A percentile compares a stretch with the other conserved stretches of the same genome.
Evolutionary conservation across 192 early-diverging fungal species (phyloP).

Genomic region (Geranomyces variabilis): DNA sequence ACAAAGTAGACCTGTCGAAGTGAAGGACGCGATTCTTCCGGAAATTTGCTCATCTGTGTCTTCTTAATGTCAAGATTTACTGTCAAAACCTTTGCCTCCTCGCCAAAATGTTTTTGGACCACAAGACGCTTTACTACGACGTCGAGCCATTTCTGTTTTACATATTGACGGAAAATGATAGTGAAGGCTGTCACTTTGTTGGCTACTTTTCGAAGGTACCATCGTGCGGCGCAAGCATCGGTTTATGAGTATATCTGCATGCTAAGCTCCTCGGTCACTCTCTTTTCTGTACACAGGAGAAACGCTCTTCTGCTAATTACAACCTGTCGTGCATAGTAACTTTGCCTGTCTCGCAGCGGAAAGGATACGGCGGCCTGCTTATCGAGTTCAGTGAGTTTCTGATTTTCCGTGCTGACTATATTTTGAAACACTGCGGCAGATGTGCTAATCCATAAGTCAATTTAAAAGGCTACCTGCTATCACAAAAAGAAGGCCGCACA

Average conservation of each 20-base stretch:
- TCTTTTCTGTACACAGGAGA: constrained; percentile 68
- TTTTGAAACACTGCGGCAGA: no score
- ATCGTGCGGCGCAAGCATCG: no score
- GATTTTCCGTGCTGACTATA: not conserved
- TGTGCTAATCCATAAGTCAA: no score
- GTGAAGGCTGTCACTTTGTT: constrained; percentile 63
- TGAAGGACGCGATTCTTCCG: not conserved
- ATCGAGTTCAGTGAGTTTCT: constrained; percentile 88
- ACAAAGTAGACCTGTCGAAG: no score
- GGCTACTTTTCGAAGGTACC: constrained; percentile 96
- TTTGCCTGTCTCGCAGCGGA: constrained; percentile 86
- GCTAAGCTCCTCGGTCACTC: no score
- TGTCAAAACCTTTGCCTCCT: constrained; percentile 94
- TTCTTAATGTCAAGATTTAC: constrained; percentile 70
- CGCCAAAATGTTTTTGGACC: constrained; percentile 94
- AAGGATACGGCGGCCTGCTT: constrained; percentile 88
- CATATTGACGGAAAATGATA: constrained; percentile 69
- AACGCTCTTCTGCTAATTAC: constrained; percentile 80
- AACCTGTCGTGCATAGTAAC: constrained; percentile 96
- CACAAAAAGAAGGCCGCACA: constrained; percentile 70
- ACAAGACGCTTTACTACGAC: constrained; percentile 96
- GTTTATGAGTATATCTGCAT: no score
- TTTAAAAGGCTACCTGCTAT: constrained; percentile 74
- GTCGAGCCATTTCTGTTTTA: constrained; percentile 95
- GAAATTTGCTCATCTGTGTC: not conserved